Base-by-base conservation (phyloP, 2,329 filamentous ascomycete species). In the Rugonectria rugulosa region DNA sequence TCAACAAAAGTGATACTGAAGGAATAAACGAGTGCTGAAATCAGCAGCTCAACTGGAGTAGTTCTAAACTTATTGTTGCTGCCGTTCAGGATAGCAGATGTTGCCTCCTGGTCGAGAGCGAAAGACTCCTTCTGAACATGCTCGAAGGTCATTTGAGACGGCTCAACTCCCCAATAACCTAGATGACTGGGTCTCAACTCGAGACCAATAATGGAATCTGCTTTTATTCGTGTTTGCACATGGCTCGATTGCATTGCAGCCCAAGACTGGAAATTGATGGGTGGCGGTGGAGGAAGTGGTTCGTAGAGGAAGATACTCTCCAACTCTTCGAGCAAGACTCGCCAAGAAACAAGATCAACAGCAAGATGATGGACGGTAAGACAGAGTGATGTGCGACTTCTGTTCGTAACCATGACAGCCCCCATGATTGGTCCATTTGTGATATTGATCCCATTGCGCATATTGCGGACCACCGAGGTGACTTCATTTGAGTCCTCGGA, bases 21-120 rank as follows among this genome's bases (percentile, higher is more conserved):
- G 0, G 59, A 64, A 21, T 60, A 44, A 4, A 67, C 27, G 2
- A 72, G 40, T 5, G 68, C 66, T 6, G 69, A 59, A 2, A 72
- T 43, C 23, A 73, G 45, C 3, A 75, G 44, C 15, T 75, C 73
- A 7, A 72, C 45, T 1, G 70, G 63, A 9, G 64, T 60, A 0
- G 73, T 74, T 4, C 51, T 40, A 10, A 73, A 57, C 5, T 62
- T 50, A 11, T 63, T 40, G 20, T 67, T 65, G 14, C 51, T 46
- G 6, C 27, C 17, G 8, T 43, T 50, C 2, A 65, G 41, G 17
- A 66, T 37, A 12, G 44, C 29, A 11, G 48, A 19, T n/a, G 56
- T 64, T 1, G 24, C 8, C 1, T 48, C 19, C 4, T 53, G 12
- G 36, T 52, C 38, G 6, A 32, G 29, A 14, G 4, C 10, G 29